Base-by-base conservation (phyloP, 176 grass and related monocot genomes). In the Bolboschoenus planiculmis region DNA sequence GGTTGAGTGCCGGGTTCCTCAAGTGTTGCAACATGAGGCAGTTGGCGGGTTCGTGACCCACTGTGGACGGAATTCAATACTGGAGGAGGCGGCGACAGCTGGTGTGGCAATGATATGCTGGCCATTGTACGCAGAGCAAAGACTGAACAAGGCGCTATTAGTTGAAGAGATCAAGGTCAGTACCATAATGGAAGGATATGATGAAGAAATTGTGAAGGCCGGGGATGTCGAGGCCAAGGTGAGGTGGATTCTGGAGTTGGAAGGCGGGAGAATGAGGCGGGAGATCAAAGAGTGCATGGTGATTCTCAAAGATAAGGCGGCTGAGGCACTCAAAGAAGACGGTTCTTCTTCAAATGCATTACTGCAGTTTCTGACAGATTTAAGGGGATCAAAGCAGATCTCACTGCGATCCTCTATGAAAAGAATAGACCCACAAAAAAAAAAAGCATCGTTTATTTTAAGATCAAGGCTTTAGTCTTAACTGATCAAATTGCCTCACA, bases 121-220 rank as follows among this genome's bases (percentile, higher is more conserved):
- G 93, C 93, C 93, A 27, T 57, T 95, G 62, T 95, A 95, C 44
- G 90, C 86, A 3, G 93, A 95, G 84, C 90, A 95, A 86, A 87
- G 93, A 82, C 34, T 95, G 74, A 95, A 95, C 56, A 92, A 95
- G 81, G 80, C 87, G 84, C 53, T 90, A 59, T 2, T 94, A 63
- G 58, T 82, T 83, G 89, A 91, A 67, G 85, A 91, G 83, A 86
- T 94, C 81, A 88, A 80, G 83, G 10, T 87, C 1, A 87, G 78
- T 44, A 83, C 89, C 58, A 78, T 16, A 43, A 80, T 94, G 82
- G 90, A 91, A 35, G 89, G 92, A 50, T 90, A 90, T 14, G 87
- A 94, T 56, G 43, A 66, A 57, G 87, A 48, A 76, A 0, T 82
- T 68, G 85, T 94, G 7, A 74, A 34, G 51, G 85, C 90, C 0